Evolutionary conservation across 495 filamentous ascomycete genomes (phyloP).

Genomic region (Neurospora sp.): DNA sequence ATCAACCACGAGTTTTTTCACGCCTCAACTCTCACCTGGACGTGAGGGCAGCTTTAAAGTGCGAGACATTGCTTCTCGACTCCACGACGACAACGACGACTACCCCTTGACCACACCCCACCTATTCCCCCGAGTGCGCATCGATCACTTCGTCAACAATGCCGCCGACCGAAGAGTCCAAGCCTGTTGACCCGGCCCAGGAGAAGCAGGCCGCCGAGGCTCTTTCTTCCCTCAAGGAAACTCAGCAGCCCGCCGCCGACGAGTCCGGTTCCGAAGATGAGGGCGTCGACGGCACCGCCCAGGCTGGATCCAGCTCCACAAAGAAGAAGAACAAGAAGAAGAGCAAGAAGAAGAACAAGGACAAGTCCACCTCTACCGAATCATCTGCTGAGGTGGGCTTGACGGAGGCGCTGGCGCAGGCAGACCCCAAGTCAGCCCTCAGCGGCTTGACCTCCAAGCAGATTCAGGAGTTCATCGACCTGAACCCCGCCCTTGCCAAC

Average conservation of each 20-base stretch:
- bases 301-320: slow-evolving; percentile 7
- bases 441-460: slow-evolving; percentile 37
- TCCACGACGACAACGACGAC: neutral
- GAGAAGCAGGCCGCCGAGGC: slow-evolving; percentile 14
- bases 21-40: neutral
- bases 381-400: slow-evolving; percentile 5
- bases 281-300: slow-evolving; percentile 15
- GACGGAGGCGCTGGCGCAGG: slow-evolving; percentile 8
- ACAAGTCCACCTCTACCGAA: slow-evolving; percentile 30
- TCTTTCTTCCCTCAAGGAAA: slow-evolving; percentile 1
- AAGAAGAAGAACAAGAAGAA: slow-evolving; percentile 44
- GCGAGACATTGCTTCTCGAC: neutral
- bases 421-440: slow-evolving; percentile 30
- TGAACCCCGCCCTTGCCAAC: slow-evolving; percentile 52
- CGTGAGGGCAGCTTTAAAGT: neutral
- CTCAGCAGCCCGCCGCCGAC: slow-evolving; percentile 18
- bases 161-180: slow-evolving; percentile 32
- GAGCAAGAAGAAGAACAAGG: slow-evolving; percentile 37
- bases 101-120: neutral
- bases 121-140: neutral
- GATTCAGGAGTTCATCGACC: slow-evolving; percentile 43
- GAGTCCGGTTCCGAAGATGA: slow-evolving; percentile 26
- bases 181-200: slow-evolving; percentile 28
- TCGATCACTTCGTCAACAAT: neutral
- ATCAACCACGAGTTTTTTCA: neutral